Evolutionary conservation across 495 filamentous ascomycete genomes (phyloP).

Genomic region (Staphylotrichum tortipilum): DNA sequence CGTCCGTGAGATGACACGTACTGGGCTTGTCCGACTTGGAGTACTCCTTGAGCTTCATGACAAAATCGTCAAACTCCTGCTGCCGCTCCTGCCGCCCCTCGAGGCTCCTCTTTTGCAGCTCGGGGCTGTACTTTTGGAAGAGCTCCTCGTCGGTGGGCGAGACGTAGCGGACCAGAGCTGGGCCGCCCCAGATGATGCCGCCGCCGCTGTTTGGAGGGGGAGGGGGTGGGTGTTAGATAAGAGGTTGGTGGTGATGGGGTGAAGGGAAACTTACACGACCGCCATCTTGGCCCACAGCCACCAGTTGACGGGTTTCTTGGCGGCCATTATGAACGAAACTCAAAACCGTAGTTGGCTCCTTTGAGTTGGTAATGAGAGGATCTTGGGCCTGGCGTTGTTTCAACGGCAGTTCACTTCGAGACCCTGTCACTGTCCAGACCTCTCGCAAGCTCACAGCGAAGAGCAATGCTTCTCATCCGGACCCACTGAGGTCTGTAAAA

Average conservation of each 20-base stretch:
- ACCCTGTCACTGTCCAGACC: too few relatives aligned
- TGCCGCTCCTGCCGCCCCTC: conserved; percentile 63
- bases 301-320: conserved; percentile 31
- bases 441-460: too few relatives aligned
- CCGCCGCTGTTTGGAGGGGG: conserved; percentile 45
- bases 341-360: too few relatives aligned
- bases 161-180: conserved; percentile 70
- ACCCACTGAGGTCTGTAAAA: conserved; percentile 8
- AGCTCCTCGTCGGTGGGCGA: conserved; percentile 86
- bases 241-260: background rate
- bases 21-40: conserved; percentile 83
- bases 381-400: too few relatives aligned
- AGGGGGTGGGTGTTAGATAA: conserved; percentile 9
- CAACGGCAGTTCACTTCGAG: too few relatives aligned
- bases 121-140: conserved; percentile 85
- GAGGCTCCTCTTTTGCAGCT: conserved; percentile 73
- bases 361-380: background rate
- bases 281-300: conserved; percentile 30
- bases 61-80: conserved; percentile 83
- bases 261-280: conserved; percentile 15
- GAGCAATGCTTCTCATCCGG: too few relatives aligned
- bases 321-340: conserved; percentile 11
- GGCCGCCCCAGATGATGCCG: conserved; percentile 69
- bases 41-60: conserved; percentile 73
- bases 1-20: conserved; percentile 1